Base-by-base conservation (phyloP, 176 grass and related monocot species). In the Triticum dicoccoides region DNA sequence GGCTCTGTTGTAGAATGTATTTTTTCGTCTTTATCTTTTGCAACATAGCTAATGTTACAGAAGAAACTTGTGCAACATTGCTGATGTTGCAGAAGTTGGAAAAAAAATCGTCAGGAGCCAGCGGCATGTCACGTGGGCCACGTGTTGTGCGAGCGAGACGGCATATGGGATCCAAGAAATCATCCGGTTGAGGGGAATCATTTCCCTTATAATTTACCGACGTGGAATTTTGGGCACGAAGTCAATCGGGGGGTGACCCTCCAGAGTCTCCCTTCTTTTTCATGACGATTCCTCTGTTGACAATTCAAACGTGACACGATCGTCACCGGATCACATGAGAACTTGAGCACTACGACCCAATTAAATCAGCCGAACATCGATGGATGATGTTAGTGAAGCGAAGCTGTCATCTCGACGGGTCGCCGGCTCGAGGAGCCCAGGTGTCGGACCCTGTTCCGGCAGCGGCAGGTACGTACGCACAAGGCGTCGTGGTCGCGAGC, bases 371-470 rank as follows among this genome's bases (percentile, higher is more conserved):
- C 17, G 0, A 13, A 5, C n/a, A 24, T 20, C 35, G 65, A 42
- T 15, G 9, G 59, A 61, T 79, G 14, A 52, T 2, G 47, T 33
- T 7, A 63, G 67, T 7, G 68, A 32, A 70, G 49, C 63, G 11
- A 52, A 52, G 29, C 14, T 42, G 34, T 35, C 34, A 35, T 38
- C 42, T n/a, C 29, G 66, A 69, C 1, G 3, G 69, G 68, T 41
- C 35, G 80, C 82, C 84, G 34, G 72, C 37, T 73, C 5, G 79
- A 25, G 73, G 88, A 65, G 51, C 84, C 79, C 74, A 35, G 79
- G 1, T 79, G 89, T 23, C 13, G 5, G 39, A 73, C 24, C 39
- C 70, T 18, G 27, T 17, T 61, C 64, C 25, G 14, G 88, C 88
- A 41, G 17, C 70, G 82, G 34, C 18, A 49, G 3, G 42, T 49